Evolutionary conservation across 176 grass and related monocot species (phyloP), one percentile per base, ranked within the genome.

Genomic region (Ananas comosus): DNA sequence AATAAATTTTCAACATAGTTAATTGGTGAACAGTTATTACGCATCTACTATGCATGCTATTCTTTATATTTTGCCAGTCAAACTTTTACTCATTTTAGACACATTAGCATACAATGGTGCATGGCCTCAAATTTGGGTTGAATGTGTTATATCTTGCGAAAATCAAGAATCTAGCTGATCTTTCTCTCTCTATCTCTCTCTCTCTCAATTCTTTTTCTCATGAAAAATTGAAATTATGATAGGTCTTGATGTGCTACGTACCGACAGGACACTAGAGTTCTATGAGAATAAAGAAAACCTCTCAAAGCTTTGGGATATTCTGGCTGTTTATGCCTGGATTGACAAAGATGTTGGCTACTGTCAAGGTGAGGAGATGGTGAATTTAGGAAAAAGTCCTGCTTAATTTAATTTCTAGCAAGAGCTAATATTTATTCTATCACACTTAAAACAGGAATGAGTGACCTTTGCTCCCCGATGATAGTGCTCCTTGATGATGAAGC

Each of bases 301-400:
- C 72, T 91, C 95, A 21, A 99, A 91, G 76, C 80, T 99, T 21
- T 99, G 95, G 95, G 90, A 99, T 84, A 99, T 99, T 79, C 73
- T 99, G 64, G 85, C 95, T 3, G 87, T 99, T 66, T 99, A 99
- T 88, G 80, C 90, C 49, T 99, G 95, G 95, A 94, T 99, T 82
- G 95, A 94, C 75, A 99, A 99, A 83, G 95, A 99, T 76, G 85
- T 99, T 63, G 95, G 95, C 50, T 99, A 99, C 22, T 99, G 95
- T 80, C 95, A 99, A 99, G 95, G 95, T 94, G 63, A 14, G 69
- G 25, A 68, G 68, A 42, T 42, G 33, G 33, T 1, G 33, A 42
- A 42, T 42, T 42, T 42, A 42, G 33, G 33, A 42, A 48, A 70
- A 21, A 78, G 48, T 49, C 73, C 48, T 68, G 19, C 23, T 72